A percentile compares a stretch with the other conserved stretches of the same genome.
Evolutionary conservation across 1,284 basidiomycete species (phyloP).

Genomic region (Stygiomarasmius scandens): DNA sequence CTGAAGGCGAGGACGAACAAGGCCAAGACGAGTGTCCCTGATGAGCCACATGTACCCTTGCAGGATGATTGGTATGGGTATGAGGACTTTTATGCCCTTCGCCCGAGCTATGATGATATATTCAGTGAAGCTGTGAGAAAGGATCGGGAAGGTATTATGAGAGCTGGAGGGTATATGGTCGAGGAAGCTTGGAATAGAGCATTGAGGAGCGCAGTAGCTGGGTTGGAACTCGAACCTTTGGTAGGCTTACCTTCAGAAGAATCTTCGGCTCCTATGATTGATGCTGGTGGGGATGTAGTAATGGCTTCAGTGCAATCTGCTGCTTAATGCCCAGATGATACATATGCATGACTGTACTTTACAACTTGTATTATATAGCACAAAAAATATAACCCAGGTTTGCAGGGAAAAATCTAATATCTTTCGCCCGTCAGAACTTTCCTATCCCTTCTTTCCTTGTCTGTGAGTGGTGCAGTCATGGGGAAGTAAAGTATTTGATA

Average conservation of each 20-base stretch:
- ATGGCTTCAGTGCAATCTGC: slow-evolving; percentile 40
- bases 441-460: slow-evolving; percentile 47
- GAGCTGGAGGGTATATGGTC: slow-evolving; percentile 82
- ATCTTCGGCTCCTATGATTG: slow-evolving; percentile 16
- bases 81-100: slow-evolving; percentile 64
- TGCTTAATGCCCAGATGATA: not conserved
- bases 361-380: not conserved
- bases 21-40: slow-evolving; percentile 52
- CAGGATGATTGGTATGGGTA: slow-evolving; percentile 78
- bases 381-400: not conserved
- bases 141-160: slow-evolving; percentile 79
- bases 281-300: slow-evolving; percentile 40
- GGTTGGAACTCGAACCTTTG: slow-evolving; percentile 59
- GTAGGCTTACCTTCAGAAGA: slow-evolving; percentile 26
- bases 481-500: slow-evolving; percentile 78
- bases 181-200: slow-evolving; percentile 89
- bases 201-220: slow-evolving; percentile 75
- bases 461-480: slow-evolving; percentile 56
- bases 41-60: slow-evolving; percentile 75
- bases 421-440: slow-evolving; percentile 56
- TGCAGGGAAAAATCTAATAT: not conserved
- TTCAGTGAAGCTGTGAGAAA: slow-evolving; percentile 74
- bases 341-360: slow-evolving; percentile 6
- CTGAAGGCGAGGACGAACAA: slow-evolving; percentile 59
- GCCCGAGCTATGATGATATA: slow-evolving; percentile 65